A percentile compares a stretch with the other conserved stretches of the same genome.
These are phyloP conservation scores for Acanthamoeba sp. DNA, from an alignment of 208 protist species.

Conservation along the genomic window DNA sequence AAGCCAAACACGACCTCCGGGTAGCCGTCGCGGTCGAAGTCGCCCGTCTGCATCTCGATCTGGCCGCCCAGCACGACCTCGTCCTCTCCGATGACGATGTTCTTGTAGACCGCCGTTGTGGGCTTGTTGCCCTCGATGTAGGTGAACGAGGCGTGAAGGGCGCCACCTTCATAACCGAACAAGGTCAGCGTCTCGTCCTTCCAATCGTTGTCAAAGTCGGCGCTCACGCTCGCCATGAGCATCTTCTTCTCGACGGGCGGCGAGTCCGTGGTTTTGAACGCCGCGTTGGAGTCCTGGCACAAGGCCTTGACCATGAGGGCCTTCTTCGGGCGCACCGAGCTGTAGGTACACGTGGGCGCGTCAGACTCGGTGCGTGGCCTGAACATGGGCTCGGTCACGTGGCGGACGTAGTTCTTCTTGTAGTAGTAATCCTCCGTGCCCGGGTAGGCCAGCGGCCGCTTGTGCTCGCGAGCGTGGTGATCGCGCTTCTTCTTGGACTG, in stretches of 20 bases:
- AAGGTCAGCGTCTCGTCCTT: conserved; percentile 9
- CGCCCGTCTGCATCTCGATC: conserved; percentile 31
- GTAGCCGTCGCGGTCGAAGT: conserved; percentile 30
- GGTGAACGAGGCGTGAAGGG: neutral
- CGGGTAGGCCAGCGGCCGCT: neutral
- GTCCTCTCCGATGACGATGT: neutral
- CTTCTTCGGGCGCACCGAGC: conserved; percentile 14
- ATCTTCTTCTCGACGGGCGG: conserved; percentile 21
- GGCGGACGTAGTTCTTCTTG: conserved; percentile 2
- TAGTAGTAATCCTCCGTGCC: conserved; percentile 40
- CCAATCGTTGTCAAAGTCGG: conserved; percentile 43
- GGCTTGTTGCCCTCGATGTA: conserved; percentile 16
- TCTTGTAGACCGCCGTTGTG: conserved; percentile 1
- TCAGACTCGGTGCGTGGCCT: neutral
- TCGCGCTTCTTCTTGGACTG: conserved; percentile 33
- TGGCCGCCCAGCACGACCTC: neutral
- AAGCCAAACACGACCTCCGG: conserved; percentile 30
- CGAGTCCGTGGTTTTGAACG: neutral
- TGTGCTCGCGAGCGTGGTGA: neutral
- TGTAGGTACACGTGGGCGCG: conserved; percentile 16
- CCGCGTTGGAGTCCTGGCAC: conserved; percentile 27
- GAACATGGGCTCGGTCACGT: neutral
- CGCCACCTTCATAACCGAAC: conserved; percentile 12
- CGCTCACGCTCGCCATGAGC: neutral
- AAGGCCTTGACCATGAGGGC: conserved; percentile 43